A percentile compares a stretch with the other conserved stretches of the same genome.
Evolutionary conservation across 805 yeast genomes (phyloP).

Genomic region (Schwanniomyces vanrijiae): DNA sequence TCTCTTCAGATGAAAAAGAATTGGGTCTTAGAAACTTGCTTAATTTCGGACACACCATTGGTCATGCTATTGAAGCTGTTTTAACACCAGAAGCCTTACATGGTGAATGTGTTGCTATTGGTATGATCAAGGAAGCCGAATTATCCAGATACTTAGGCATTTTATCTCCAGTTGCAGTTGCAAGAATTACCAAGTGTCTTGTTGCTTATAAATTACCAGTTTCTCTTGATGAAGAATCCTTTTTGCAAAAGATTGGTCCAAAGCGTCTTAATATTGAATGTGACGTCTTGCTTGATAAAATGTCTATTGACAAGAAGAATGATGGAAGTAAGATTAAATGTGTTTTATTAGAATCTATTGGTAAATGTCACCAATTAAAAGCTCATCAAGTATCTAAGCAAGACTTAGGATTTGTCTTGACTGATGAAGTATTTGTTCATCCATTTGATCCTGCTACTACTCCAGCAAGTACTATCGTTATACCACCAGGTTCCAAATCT

Average conservation of each 20-base stretch:
- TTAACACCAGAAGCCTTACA: constrained; percentile 94
- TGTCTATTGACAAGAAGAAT: constrained; percentile 96
- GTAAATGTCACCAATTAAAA: constrained; percentile 82
- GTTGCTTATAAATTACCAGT: constrained; percentile 86
- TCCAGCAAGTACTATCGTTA: constrained; percentile 47
- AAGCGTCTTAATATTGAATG: constrained; percentile 68
- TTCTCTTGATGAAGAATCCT: constrained; percentile 67
- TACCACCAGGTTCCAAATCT: constrained; percentile 97
- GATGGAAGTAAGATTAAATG: constrained; percentile 89
- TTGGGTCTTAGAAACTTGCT: constrained; percentile 88
- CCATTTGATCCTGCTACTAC: constrained; percentile 43
- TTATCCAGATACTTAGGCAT: constrained; percentile 88
- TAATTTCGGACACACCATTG: constrained; percentile 96
- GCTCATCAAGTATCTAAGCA: constrained; percentile 84
- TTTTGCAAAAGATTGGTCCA: constrained; percentile 63
- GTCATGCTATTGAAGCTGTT: constrained; percentile 98
- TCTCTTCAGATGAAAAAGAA: constrained; percentile 91
- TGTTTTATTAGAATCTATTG: constrained; percentile 80
- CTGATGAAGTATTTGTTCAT: constrained; percentile 75
- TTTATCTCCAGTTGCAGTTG: constrained; percentile 89
- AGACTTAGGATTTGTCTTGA: constrained; percentile 76
- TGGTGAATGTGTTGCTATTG: constrained; percentile 99
- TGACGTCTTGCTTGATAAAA: constrained; percentile 69
- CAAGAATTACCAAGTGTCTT: constrained; percentile 80
- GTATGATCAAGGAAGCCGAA: constrained; percentile 93